Percentiles rank a stretch among this genome's conserved stretches.
phyloP scores from a whole-genome alignment of 176 grass and related monocot species.

The Oryza nivara region DNA sequence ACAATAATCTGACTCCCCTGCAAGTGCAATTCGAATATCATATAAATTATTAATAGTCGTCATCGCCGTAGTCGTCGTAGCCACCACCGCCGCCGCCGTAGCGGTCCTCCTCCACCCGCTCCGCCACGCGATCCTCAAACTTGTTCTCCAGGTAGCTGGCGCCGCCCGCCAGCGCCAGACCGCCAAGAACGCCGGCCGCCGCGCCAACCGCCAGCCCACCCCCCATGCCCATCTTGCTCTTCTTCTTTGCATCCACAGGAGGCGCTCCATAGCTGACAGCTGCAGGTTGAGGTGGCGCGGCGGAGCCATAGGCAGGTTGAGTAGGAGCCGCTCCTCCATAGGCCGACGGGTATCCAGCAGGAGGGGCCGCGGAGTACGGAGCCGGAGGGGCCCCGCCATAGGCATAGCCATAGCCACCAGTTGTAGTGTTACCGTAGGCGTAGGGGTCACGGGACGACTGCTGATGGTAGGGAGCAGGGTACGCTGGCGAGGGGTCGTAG shows the following conservation, averaged over 20 bases:
- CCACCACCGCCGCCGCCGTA: not conserved
- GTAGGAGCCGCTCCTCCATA: not conserved
- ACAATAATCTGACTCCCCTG: no score
- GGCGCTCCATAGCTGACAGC: not conserved
- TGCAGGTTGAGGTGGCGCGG: not conserved
- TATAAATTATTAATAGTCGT: constrained; percentile 1
- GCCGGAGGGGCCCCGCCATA: no score
- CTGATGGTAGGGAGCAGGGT: constrained; percentile 29
- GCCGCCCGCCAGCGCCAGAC: constrained; percentile 58
- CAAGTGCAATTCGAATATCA: no score
- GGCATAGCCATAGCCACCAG: not conserved
- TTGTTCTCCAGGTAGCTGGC: constrained; percentile 69
- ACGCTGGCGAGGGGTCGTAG: constrained; percentile 34
- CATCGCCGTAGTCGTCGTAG: constrained; percentile 41
- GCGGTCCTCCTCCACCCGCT: constrained; percentile 57
- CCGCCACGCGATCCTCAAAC: constrained; percentile 52
- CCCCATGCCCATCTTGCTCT: constrained; percentile 56
- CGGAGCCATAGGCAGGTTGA: constrained; percentile 26
- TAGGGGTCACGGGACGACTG: constrained; percentile 30
- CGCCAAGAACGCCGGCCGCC: constrained; percentile 59
- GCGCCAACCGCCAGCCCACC: constrained; percentile 60
- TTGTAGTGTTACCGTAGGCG: not conserved
- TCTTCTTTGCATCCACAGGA: constrained; percentile 32
- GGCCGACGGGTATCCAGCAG: constrained; percentile 6
- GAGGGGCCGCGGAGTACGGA: constrained; percentile 22